Conservation (phyloP, 192 early-diverging fungal species). For the Rhizoclosmatium globosum region DNA sequence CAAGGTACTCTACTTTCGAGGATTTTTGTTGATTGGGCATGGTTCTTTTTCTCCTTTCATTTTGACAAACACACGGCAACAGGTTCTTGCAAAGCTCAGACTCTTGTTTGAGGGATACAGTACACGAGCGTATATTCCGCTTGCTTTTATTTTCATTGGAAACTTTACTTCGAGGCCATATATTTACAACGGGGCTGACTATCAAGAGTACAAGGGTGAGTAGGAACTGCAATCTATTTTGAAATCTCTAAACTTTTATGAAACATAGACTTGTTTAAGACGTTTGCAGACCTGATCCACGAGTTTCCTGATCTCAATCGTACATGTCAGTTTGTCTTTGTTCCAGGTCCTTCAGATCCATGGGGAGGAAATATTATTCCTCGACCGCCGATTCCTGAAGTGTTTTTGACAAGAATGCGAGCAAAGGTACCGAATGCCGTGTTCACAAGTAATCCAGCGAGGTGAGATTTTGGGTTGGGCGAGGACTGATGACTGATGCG, state of each 20-base stretch:
- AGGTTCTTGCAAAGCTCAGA: conserved; percentile 77
- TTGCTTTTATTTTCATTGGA: conserved; percentile 88
- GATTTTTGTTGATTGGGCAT: conserved; percentile 9
- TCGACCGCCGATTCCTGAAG: conserved; percentile 74
- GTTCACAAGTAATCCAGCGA: conserved; percentile 87
- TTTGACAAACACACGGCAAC: background rate
- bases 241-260: background rate
- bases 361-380: conserved; percentile 78
- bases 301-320: conserved; percentile 67
- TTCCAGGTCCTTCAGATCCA: conserved; percentile 89
- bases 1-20: conserved; percentile 53
- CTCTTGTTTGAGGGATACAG: conserved; percentile 81
- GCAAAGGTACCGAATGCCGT: conserved; percentile 64
- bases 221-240: background rate
- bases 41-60: background rate
- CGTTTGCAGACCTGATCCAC: conserved; percentile 73
- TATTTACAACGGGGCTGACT: conserved; percentile 67
- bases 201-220: conserved; percentile 67
- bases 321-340: conserved; percentile 82
- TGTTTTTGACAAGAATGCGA: conserved; percentile 69
- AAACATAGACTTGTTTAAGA: conserved; percentile 51
- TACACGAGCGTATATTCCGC: conserved; percentile 62
- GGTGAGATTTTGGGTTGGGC: conserved; percentile 44
- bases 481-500: too few species aligned
- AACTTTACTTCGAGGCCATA: conserved; percentile 85